Evolutionary conservation across 2,329 filamentous ascomycete genomes (phyloP).

Genomic region (Blastomyces emzantsi): DNA sequence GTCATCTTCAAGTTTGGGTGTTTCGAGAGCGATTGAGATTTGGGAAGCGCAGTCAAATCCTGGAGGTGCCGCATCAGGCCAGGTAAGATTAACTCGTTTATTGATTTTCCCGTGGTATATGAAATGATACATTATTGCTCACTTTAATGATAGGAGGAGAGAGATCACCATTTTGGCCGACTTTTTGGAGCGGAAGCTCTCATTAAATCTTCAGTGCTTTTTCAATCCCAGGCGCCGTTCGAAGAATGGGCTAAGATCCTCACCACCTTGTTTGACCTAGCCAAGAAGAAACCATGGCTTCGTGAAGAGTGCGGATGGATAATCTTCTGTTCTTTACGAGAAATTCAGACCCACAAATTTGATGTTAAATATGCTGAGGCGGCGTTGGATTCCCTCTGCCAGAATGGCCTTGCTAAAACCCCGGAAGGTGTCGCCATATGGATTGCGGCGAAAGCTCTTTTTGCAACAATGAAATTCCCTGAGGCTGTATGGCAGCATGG

Average conservation of each 20-base stretch:
- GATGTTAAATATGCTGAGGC: slow-evolving; percentile 46
- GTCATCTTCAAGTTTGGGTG: slow-evolving; percentile 26
- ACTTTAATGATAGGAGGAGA: slow-evolving; percentile 63
- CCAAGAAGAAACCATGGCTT: slow-evolving; percentile 78
- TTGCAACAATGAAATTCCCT: slow-evolving; percentile 56
- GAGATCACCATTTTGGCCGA: slow-evolving; percentile 75
- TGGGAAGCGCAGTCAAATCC: slow-evolving; percentile 46
- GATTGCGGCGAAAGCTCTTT: slow-evolving; percentile 59
- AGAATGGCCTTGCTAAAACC: slow-evolving; percentile 62
- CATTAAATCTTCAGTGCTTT: slow-evolving; percentile 66
- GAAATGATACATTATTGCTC: slow-evolving; percentile 42
- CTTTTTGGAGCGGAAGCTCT: slow-evolving; percentile 83
- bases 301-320: slow-evolving; percentile 80
- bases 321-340: slow-evolving; percentile 61
- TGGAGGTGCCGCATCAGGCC: slow-evolving; percentile 44
- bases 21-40: slow-evolving; percentile 41
- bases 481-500: slow-evolving; percentile 62
- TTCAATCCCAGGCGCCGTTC: slow-evolving; percentile 46
- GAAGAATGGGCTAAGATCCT: slow-evolving; percentile 53
- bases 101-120: slow-evolving; percentile 20
- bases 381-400: slow-evolving; percentile 54
- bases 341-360: slow-evolving; percentile 35
- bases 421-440: slow-evolving; percentile 86
- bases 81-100: slow-evolving; percentile 32
- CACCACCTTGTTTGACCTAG: slow-evolving; percentile 61